Base-by-base conservation (phyloP, 306 rosid genomes). In the Lagenaria siceraria region DNA sequence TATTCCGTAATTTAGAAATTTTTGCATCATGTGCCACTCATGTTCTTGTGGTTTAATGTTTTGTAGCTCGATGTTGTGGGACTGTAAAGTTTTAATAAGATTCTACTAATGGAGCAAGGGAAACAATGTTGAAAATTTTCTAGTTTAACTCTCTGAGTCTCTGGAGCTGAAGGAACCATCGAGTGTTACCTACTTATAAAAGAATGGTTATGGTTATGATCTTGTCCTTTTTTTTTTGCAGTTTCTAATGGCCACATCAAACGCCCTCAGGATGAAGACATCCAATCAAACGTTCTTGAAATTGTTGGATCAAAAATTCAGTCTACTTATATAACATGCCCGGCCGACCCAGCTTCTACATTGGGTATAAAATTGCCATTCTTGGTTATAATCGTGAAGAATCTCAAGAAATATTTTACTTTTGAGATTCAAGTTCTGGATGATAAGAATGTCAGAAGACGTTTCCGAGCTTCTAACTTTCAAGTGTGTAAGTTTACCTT, bases 401-500 rank as follows among this genome's bases (percentile, higher is more conserved):
- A 92, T 86, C 89, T 92, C 78, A 92, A 89, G 88, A 95, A 95
- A 81, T 92, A 81, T 85, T 95, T 92, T 84, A 95, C 97, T 74
- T 95, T 92, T 88, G 99, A 92, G 91, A 88, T 95, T 82, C 99
- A 95, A 88, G 83, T 93, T 77, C 83, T 93, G 82, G 98, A 93
- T 42, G 98, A 93, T 79, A 91, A 93, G 90, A 93, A 92, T 86
- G 99, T 95, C 82, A 81, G 93, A 68, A 89, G 97, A 56, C 88
- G 99, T 42, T 95, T 95, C 80, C 93, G 93, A 77, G 96, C 97
- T 84, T 95, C 99, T 70, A 95, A 92, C 87, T 92, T 92, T 81
- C 99, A 95, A 95, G 97, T 92, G 91, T 92, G 97, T 95, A 92
- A 95, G 99, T 92, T 82, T 84, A 86, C 82, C 93, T 64, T 90